Conservation (phyloP, 2,329 filamentous ascomycete genomes). For the Allantophomopsis lycopodina region DNA sequence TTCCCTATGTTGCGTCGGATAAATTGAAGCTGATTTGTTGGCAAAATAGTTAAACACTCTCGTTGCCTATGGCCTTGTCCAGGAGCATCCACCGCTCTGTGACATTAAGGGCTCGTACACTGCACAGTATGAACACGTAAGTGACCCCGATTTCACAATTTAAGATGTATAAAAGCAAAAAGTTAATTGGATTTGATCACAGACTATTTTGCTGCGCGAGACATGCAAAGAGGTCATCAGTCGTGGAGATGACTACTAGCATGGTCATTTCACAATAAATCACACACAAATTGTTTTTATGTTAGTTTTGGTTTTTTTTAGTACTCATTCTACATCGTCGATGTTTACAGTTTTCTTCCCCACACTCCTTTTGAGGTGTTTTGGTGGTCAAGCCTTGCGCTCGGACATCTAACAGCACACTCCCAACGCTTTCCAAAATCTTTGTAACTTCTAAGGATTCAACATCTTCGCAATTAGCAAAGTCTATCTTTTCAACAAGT, state of each 20-base stretch:
- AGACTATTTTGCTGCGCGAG: constrained; percentile 32
- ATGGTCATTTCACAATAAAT: no score
- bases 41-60: constrained; percentile 15
- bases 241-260: constrained; percentile 35
- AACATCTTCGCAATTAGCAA: no score
- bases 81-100: constrained; percentile 39
- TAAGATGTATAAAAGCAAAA: background rate
- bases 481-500: no score
- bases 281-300: no score
- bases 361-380: no score
- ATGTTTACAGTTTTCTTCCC: no score
- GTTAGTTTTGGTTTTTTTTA: no score
- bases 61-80: constrained; percentile 39
- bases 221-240: constrained; percentile 35
- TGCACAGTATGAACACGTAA: constrained; percentile 47
- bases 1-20: background rate
- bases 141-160: background rate
- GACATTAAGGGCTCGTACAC: constrained; percentile 47
- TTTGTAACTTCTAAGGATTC: no score
- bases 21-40: background rate
- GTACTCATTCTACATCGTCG: no score
- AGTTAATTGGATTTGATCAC: constrained; percentile 4
- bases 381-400: no score
- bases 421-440: no score
- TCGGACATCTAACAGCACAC: no score